Evolutionary conservation across 805 yeast genomes (phyloP), one percentile per base, ranked within the genome.

Genomic region (Lipomyces mesembrius): DNA sequence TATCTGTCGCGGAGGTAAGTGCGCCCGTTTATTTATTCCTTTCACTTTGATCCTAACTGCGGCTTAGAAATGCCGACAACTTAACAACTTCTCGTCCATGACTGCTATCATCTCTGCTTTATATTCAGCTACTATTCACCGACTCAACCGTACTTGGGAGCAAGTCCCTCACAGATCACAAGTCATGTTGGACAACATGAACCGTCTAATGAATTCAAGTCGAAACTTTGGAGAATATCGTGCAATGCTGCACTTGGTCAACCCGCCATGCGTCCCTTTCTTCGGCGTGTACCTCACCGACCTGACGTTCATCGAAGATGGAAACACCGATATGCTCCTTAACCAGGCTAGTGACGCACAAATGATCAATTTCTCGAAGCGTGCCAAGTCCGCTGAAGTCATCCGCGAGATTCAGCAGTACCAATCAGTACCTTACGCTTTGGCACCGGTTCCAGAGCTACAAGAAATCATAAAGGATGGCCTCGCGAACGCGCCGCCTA

Each of bases 271-370:
- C 75, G 88, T 94, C 51, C 99, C 99, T 35, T 94, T 94, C 76
- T 87, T 94, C 73, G 99, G 98, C 22, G 94, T 94, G 56, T 91
- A 87, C 76, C 80, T 94, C 64, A 89, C 96, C 58, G 98, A 94
- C 76, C 81, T 94, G 75, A 90, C 97, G 17, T 94, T 94, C 75
- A 87, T 92, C 7, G 89, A 85, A 37, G 96, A 91, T 72, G 98
- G 98, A 56, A 94, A 92, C 74, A 86, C 96, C 0, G 97, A 94
- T 75, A 69, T 68, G 60, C 52, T 70, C 11, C 52, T 66, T 6
- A 20, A 25, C 39, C 22, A 22, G 2, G 51, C 32, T 20, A 12
- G 56, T 39, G 61, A 39, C 60, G 34, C 37, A n/a, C 62, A 70
- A n/a, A 78, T 91, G 76, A 82, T 92, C 62, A 94, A 94, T 77